phyloP scores from a whole-genome alignment of 192 early-diverging fungal genomes.

The Coemansia sp. region DNA sequence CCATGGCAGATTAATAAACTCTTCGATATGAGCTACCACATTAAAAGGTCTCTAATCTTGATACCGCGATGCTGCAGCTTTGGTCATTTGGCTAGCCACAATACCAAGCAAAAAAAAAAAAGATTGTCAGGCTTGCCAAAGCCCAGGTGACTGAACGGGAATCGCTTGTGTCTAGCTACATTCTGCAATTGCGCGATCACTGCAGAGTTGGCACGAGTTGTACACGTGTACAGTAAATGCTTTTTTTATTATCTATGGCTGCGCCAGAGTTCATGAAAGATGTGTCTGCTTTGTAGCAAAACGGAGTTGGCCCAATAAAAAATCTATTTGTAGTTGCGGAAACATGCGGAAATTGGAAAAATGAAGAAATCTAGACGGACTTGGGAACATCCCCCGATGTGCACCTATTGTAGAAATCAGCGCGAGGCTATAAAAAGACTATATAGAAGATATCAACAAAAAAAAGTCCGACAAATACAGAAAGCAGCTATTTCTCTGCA shows the following conservation, averaged over 20 bases:
- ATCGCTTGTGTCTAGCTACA: too few relatives aligned
- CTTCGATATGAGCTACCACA: too few relatives aligned
- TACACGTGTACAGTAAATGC: not conserved
- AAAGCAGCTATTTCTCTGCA: not conserved
- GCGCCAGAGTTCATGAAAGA: not conserved
- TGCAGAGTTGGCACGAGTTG: not conserved
- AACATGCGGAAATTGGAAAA: not conserved
- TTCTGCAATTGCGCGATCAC: conserved; percentile 1
- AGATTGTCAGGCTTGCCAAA: too few relatives aligned
- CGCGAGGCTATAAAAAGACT: not conserved
- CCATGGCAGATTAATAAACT: too few relatives aligned
- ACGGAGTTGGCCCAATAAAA: not conserved
- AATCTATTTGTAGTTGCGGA: not conserved
- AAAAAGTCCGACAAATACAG: not conserved
- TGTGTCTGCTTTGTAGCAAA: not conserved
- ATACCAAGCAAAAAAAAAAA: too few relatives aligned
- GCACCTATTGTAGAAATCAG: not conserved
- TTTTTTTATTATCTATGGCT: not conserved
- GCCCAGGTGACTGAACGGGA: too few relatives aligned
- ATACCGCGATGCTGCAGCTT: too few relatives aligned
- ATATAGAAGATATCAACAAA: not conserved
- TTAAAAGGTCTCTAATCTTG: too few relatives aligned
- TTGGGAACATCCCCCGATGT: not conserved
- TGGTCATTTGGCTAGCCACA: too few relatives aligned
- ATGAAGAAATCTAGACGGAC: not conserved